Base-by-base conservation (phyloP, 176 grass and related monocot genomes). In the Cenchrus fungigraminus region DNA sequence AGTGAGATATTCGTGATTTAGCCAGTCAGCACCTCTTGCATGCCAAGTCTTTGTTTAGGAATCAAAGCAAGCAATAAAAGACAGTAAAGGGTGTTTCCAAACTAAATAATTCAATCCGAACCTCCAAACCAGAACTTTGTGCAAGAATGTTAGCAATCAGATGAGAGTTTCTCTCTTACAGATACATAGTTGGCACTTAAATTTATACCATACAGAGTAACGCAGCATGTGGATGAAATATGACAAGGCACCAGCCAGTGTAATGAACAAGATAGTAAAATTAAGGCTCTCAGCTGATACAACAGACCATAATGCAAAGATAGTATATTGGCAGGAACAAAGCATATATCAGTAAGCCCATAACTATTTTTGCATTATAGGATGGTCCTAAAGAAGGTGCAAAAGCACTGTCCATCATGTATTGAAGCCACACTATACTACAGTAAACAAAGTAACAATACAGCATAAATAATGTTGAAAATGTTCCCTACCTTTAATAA, bases 401-500 rank as follows among this genome's bases (percentile, higher is more conserved):
- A 55, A 55, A 15, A 55, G 37, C 37, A 40, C 37, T 40, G 37
- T 40, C 37, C 8, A 12, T 12, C 49, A 4, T 53, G 1, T 45
- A 66, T 28, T 75, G 73, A 59, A 60, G 15, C 62, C 63, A 76
- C 22, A 9, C 9, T 77, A 29, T 47, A 55, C 52, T 49, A 42
- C 49, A 79, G 67, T 75, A 45, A 68, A 74, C 68, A 32, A 67
- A 78, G 10, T 50, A 28, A 89, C 1, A 31, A 60, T 15, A 86
- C 6, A 77, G 72, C 32, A 45, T 77, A 73, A 28, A 53, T n/a
- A 51, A 54, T 4, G 28, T 81, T 8, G 50, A 19, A 86, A 74
- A 87, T 74, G 42, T 66, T 83, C 61, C 47, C 74, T 73, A 98
- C 96, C 96, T 98, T 98, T 98, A 71, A 94, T 92, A 87, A 90